Evolutionary conservation across 768 basidiomycete genomes (phyloP).

Genomic region (Kwoniella sp.): DNA sequence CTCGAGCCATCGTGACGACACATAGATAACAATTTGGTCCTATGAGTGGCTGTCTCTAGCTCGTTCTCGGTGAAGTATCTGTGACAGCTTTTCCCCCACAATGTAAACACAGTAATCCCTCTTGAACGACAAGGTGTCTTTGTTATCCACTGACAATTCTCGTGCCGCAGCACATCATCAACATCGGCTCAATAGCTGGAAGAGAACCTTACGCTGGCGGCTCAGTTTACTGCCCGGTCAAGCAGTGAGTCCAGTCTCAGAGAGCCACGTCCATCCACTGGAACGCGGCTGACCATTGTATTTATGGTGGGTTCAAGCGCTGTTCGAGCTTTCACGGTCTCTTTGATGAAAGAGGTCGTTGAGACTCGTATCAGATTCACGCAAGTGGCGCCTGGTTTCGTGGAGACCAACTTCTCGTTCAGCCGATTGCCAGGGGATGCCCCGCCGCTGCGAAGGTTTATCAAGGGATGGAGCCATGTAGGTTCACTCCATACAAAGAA

Average conservation of each 20-base stretch:
- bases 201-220: conserved; percentile 82
- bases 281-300: too few species aligned
- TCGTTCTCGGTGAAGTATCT: too few species aligned
- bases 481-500: conserved; percentile 1
- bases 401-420: conserved; percentile 69
- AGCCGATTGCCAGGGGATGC: conserved; percentile 82
- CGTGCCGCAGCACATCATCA: conserved; percentile 70
- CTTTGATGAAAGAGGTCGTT: conserved; percentile 81
- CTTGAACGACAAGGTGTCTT: too few species aligned
- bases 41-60: too few species aligned
- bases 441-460: conserved; percentile 82
- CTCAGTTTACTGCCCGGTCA: conserved; percentile 85
- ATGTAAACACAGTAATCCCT: conserved; percentile 59
- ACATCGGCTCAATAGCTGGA: conserved; percentile 86
- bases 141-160: too few species aligned
- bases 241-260: conserved; percentile 35
- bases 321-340: conserved; percentile 79
- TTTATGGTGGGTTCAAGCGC: conserved; percentile 58
- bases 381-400: conserved; percentile 82
- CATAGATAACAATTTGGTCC: too few species aligned
- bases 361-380: conserved; percentile 89
- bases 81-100: too few species aligned
- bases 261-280: too few species aligned
- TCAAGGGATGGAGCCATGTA: conserved; percentile 70
- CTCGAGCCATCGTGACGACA: too few species aligned